Evolutionary conservation across 2,329 filamentous ascomycete genomes (phyloP), one percentile per base, ranked within the genome.

Genomic region (Neopestalotiopsis sp.): DNA sequence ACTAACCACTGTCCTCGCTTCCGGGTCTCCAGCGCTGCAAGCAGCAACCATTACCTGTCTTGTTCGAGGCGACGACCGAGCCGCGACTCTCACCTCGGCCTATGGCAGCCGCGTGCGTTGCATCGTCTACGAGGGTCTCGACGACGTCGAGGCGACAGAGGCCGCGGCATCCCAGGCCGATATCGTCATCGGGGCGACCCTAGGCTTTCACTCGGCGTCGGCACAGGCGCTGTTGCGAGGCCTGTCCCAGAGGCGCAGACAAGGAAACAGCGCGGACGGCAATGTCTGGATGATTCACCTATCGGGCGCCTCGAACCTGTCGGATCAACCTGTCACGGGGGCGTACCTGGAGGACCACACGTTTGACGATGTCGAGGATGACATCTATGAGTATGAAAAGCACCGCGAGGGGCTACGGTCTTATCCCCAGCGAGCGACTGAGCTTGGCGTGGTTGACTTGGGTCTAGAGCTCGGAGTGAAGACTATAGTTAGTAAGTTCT

Each of bases 351-450:
- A 45, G 24, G 40, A 65, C 13, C 34, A 24, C 63, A 72, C 77
- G 56, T 81, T 85, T 69, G 80, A 81, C 58, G 84, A 86, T 72
- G 75, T 80, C 4, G 69, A 58, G 28, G 80, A 84, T 9, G 78
- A 85, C 64, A 77, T 87, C 24, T 86, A 83, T 69, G 75, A 69
- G 7, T 82, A 82, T 66, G 78, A 83, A 70, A 77, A 77, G 40
- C 69, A 72, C 5, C 79, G 79, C 28, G 80, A 87, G 60, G 74
- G 70, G 0, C 49, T 72, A 0, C 76, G 81, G 24, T 69, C 75
- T 0, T 85, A 85, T 68, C 70, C 72, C 1, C 84, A 85, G 71
- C 82, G 85, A 13, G 81, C 80, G 0, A 80, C 82, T 1, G 84
- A 86, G 68, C 71, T 87, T 6, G 74, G 75, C 3, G 81, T 85